Percentiles rank a stretch among this genome's conserved stretches.
phyloP scores from a whole-genome alignment of 1,284 basidiomycete genomes.

The Tilletia indica region DNA sequence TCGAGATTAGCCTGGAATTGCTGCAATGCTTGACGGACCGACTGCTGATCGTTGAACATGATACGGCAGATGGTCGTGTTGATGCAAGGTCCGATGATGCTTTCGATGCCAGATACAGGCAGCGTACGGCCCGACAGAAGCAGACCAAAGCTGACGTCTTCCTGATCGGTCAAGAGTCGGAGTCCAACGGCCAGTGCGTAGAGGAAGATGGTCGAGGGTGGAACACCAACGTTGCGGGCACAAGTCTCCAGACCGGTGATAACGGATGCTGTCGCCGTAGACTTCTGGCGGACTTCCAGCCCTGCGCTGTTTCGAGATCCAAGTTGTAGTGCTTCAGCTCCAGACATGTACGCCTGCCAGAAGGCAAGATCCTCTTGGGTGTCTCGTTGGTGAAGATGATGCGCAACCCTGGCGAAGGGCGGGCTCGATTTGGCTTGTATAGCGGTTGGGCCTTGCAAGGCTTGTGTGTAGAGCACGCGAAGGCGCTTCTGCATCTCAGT shows the following conservation, averaged over 20 bases:
- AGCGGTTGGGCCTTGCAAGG: neutral
- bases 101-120: neutral
- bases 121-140: neutral
- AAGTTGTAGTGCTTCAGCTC: neutral
- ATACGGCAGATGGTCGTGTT: conserved; percentile 5
- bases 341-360: neutral
- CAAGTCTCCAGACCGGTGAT: neutral
- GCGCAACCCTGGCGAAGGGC: neutral
- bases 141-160: conserved; percentile 7
- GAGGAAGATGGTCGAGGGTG: conserved; percentile 1
- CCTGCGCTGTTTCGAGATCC: neutral
- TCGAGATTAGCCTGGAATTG: conserved; percentile 1
- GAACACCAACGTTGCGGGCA: neutral
- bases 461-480: neutral
- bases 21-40: neutral
- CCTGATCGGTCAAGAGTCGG: neutral
- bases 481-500: conserved; percentile 1
- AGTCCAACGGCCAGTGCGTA: neutral
- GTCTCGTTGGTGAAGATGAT: conserved; percentile 3
- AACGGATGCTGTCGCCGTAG: neutral
- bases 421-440: neutral
- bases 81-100: conserved; percentile 15
- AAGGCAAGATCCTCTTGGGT: neutral
- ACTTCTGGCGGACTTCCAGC: neutral
- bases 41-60: conserved; percentile 1